These are phyloP conservation scores for Mucor plumbeus DNA, from an alignment of 371 early-diverging fungal species.

Conservation along the genomic window DNA sequence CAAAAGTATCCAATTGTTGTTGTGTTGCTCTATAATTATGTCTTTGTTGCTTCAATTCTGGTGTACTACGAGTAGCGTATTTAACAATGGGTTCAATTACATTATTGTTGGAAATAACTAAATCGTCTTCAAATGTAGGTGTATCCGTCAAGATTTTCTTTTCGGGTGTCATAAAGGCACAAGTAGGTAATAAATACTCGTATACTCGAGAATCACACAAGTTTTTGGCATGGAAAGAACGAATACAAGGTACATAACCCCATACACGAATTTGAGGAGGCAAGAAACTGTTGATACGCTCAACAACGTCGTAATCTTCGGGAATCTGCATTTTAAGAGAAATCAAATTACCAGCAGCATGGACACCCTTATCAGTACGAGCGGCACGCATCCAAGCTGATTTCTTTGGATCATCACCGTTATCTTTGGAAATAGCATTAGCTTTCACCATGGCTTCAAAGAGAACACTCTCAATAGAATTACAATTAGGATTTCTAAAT, in stretches of 20 bases:
- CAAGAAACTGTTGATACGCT: slow-evolving; percentile 74
- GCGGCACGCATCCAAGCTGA: slow-evolving; percentile 85
- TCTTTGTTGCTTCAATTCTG: slow-evolving; percentile 59
- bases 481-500: slow-evolving; percentile 71
- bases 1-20: slow-evolving; percentile 68
- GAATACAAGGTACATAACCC: slow-evolving; percentile 78
- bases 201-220: slow-evolving; percentile 94
- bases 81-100: slow-evolving; percentile 25
- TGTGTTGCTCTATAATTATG: slow-evolving; percentile 64
- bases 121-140: slow-evolving; percentile 30
- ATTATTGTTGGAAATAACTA: slow-evolving; percentile 19
- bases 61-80: slow-evolving; percentile 37
- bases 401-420: slow-evolving; percentile 79
- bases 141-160: slow-evolving; percentile 27
- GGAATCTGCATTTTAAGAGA: slow-evolving; percentile 86
- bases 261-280: slow-evolving; percentile 88
- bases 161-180: slow-evolving; percentile 68
- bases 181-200: slow-evolving; percentile 98
- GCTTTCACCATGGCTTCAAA: slow-evolving; percentile 78
- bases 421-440: slow-evolving; percentile 81
- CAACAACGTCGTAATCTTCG: slow-evolving; percentile 66
- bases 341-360: slow-evolving; percentile 97
- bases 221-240: slow-evolving; percentile 92
- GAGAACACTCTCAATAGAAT: slow-evolving; percentile 83
- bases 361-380: slow-evolving; percentile 99